Base-by-base conservation (phyloP, 768 basidiomycete genomes). In the Heimioporus sp. region DNA sequence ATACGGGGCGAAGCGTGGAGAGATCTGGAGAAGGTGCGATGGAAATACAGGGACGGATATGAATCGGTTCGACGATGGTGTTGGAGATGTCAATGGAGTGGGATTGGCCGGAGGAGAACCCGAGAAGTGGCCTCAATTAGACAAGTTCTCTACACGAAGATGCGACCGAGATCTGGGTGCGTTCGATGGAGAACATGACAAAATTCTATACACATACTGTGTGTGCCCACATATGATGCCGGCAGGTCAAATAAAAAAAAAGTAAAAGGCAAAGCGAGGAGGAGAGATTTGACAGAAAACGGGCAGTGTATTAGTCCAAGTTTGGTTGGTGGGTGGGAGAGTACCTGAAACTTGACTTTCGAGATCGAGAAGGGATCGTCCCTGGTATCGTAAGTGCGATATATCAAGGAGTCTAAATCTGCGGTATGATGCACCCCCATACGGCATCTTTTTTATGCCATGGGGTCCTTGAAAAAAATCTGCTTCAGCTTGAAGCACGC, bases 351-450 rank as follows among this genome's bases (percentile, higher is more conserved):
- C 65, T 57, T 67, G 65, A 56, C 60, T 65, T 65, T 69, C 59
- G 55, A 66, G 67, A 67, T 71, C 67, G 65, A 69, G 67, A 65
- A 55, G 55, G 61, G 69, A 69, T 69, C 67, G 69, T 64, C 67
- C 69, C 69, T 69, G 60, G 59, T 69, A 63, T 49, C 67, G 67
- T 69, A 69, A 69, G 30, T 17, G 36, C 41, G 54, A 69, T 68
- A 70, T 64, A 69, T 64, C 65, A 69, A 65, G 65, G 43, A 62
- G 54, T 53, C 49, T 57, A 64, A 65, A 69, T 69, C 64, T 64
- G 64, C 39, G 53, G 32, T 67, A 67, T 68, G 67, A 69, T 62
- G 58, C 65, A 57, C 46, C 59, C 52, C 54, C 58, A 28, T 69
- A 68, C 67, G 67, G 67, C 67, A 69, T 65, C 64, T 49, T 58